Evolutionary conservation across 441 rosid genomes (phyloP).

Genomic region (Cnidoscolus chayamansa): DNA sequence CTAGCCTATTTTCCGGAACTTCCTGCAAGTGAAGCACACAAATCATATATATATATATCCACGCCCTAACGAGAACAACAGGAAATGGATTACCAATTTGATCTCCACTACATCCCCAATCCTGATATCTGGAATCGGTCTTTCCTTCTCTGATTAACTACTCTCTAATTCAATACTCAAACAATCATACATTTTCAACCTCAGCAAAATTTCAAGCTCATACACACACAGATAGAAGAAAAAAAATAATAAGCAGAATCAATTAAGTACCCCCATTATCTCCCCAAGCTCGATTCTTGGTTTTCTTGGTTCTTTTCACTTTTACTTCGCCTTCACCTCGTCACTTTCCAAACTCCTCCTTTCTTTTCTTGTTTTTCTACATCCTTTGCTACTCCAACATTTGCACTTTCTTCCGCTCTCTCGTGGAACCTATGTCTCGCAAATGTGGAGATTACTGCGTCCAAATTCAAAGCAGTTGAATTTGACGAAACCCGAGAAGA

Average conservation of each 20-base stretch:
- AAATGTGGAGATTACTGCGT: conserved; percentile 24
- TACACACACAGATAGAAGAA: neutral
- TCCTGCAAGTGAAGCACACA: conserved; percentile 45
- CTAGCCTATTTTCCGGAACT: conserved; percentile 71
- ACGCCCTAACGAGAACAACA: neutral
- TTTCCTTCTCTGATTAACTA: conserved; percentile 52
- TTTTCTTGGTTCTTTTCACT: conserved; percentile 41
- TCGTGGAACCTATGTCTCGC: conserved; percentile 43
- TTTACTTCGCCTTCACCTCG: conserved; percentile 29
- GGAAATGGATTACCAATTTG: conserved; percentile 50
- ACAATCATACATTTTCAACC: conserved; percentile 1
- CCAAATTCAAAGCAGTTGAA: conserved; percentile 30
- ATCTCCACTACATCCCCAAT: conserved; percentile 73
- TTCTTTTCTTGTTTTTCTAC: conserved; percentile 31
- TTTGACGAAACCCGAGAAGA: conserved; percentile 26
- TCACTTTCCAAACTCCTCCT: conserved; percentile 29
- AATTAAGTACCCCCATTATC: conserved; percentile 29
- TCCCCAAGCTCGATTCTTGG: conserved; percentile 71
- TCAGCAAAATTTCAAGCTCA: neutral
- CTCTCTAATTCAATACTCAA: conserved; percentile 56
- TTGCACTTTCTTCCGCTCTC: conserved; percentile 40
- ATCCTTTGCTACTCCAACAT: conserved; percentile 22
- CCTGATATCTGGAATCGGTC: conserved; percentile 71
- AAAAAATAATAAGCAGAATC: neutral
- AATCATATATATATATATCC: conserved; percentile 13